Evolutionary conservation across 129 eudicot species (phyloP).

Genomic region (Ambrosia trifida): DNA sequence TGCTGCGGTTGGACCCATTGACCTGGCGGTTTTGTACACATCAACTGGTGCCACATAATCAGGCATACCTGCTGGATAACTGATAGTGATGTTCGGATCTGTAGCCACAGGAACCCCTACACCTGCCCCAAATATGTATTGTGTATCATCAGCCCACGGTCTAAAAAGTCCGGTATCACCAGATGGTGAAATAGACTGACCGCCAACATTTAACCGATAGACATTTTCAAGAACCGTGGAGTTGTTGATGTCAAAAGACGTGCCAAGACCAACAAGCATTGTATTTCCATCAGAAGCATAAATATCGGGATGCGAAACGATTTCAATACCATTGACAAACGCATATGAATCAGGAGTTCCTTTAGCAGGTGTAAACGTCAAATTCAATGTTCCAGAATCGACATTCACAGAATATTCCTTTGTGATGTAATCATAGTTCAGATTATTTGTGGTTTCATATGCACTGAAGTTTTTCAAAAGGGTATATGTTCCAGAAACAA

Average conservation of each 20-base stretch:
- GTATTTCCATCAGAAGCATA: constrained; percentile 46
- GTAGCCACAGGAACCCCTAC: constrained; percentile 54
- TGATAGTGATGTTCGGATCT: constrained; percentile 52
- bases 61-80: constrained; percentile 46
- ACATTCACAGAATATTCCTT: constrained; percentile 82
- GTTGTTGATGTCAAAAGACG: constrained; percentile 45
- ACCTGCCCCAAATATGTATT: constrained; percentile 59
- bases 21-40: constrained; percentile 70
- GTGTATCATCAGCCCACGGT: constrained; percentile 64
- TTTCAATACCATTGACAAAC: constrained; percentile 85
- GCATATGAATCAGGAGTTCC: constrained; percentile 58
- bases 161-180: constrained; percentile 78
- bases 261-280: constrained; percentile 47
- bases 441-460: constrained; percentile 54
- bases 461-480: constrained; percentile 87
- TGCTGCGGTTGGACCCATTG: constrained; percentile 60
- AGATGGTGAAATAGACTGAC: constrained; percentile 71
- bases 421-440: constrained; percentile 63
- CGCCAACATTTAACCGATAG: constrained; percentile 83
- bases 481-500: constrained; percentile 56
- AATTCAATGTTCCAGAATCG: constrained; percentile 41
- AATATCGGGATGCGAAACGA: constrained; percentile 76
- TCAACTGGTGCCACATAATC: constrained; percentile 73
- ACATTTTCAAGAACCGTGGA: constrained; percentile 67
- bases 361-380: constrained; percentile 65